A percentile compares a stretch with the other conserved stretches of the same genome.
phyloP scores from a whole-genome alignment of 805 yeast species.

The Blastobotrys parvus region DNA sequence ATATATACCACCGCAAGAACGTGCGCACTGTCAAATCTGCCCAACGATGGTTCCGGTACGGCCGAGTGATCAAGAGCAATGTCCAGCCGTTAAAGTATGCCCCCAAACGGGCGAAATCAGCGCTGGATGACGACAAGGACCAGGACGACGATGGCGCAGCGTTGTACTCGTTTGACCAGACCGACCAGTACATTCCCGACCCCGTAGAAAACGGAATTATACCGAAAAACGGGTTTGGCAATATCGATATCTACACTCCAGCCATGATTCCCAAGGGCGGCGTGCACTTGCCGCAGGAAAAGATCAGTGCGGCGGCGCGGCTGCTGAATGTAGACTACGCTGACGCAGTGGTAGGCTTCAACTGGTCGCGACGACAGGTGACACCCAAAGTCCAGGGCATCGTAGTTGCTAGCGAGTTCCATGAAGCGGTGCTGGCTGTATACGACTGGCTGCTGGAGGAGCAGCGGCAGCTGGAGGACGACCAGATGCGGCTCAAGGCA shows the following conservation, averaged over 20 bases:
- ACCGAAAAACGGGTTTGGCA: conserved; percentile 71
- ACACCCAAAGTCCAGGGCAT: conserved; percentile 69
- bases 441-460: conserved; percentile 42
- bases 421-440: conserved; percentile 51
- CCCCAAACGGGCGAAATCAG: conserved; percentile 13
- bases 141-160: conserved; percentile 31
- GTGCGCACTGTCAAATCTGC: conserved; percentile 62
- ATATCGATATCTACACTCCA: conserved; percentile 69
- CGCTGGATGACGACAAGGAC: conserved; percentile 24
- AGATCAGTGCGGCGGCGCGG: conserved; percentile 63
- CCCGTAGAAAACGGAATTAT: conserved; percentile 58
- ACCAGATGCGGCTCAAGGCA: conserved; percentile 35
- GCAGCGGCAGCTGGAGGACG: conserved; percentile 37
- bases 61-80: conserved; percentile 66
- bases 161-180: conserved; percentile 72
- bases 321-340: conserved; percentile 70
- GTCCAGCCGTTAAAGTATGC: conserved; percentile 47
- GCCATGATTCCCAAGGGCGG: conserved; percentile 83
- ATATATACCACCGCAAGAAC: conserved; percentile 53
- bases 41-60: conserved; percentile 78
- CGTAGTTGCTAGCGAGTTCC: conserved; percentile 54
- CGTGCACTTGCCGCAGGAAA: conserved; percentile 41
- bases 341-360: conserved; percentile 80
- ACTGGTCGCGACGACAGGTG: conserved; percentile 47
- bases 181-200: conserved; percentile 55